Percentiles rank a stretch among this genome's conserved stretches.
These are phyloP conservation scores for Pleurotus salmoneostramineus DNA, from an alignment of 768 basidiomycete genomes.

Conservation along the genomic window DNA sequence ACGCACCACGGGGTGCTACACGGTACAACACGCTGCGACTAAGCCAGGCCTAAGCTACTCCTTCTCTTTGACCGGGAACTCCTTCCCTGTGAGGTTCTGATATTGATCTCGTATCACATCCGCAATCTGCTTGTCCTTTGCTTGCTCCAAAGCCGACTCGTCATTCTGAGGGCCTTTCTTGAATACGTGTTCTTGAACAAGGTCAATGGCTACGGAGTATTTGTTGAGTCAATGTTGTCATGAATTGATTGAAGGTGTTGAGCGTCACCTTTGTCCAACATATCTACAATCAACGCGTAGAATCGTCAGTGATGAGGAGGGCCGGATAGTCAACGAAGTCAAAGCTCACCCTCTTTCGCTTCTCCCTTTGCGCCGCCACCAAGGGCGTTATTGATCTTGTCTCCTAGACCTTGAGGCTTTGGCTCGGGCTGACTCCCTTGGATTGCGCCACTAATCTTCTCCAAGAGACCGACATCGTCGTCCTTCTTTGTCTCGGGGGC, in stretches of 20 bases:
- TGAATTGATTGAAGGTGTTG: neutral
- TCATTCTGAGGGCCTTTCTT: constrained; percentile 26
- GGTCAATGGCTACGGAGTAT: constrained; percentile 16
- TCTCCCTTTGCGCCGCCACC: constrained; percentile 16
- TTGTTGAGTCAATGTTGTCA: neutral
- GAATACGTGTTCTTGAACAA: constrained; percentile 22
- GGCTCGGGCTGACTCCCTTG: constrained; percentile 9
- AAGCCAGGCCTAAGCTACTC: neutral
- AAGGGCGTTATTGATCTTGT: constrained; percentile 16
- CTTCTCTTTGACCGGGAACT: constrained; percentile 12
- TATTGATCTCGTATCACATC: constrained; percentile 22
- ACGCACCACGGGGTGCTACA: too few species aligned
- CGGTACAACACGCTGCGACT: too few species aligned
- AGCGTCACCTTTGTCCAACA: neutral
- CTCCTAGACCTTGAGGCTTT: constrained; percentile 14
- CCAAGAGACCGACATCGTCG: constrained; percentile 12
- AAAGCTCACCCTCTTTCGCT: constrained; percentile 15
- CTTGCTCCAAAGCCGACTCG: constrained; percentile 30
- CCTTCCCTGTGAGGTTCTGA: constrained; percentile 20
- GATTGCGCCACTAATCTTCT: constrained; percentile 10
- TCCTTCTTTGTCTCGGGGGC: neutral
- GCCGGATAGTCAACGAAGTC: neutral
- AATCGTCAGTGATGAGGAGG: neutral
- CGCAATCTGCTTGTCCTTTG: constrained; percentile 29
- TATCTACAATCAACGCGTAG: neutral